These are phyloP conservation scores for Closterium sp. DNA, from an alignment of 139 green algal species.

Conservation along the genomic window DNA sequence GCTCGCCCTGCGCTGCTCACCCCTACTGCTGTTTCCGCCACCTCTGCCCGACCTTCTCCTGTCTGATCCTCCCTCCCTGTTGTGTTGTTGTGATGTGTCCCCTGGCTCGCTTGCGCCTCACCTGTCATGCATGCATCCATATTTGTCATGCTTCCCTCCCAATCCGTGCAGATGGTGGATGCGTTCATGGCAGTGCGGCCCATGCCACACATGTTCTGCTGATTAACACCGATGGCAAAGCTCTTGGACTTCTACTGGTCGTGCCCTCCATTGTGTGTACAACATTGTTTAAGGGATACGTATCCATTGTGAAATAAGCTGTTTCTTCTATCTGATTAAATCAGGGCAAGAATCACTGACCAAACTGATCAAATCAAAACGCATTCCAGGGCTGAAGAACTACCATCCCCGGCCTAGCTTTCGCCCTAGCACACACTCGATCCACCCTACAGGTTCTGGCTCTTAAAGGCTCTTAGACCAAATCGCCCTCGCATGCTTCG, in stretches of 20 bases:
- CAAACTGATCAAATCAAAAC: background rate
- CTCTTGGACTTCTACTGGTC: too few relatives aligned
- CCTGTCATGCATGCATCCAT: background rate
- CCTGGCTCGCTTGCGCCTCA: too few relatives aligned
- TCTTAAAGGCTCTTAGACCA: slow-evolving; percentile 38
- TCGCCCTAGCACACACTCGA: background rate
- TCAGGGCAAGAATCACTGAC: too few relatives aligned
- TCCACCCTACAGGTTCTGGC: slow-evolving; percentile 8
- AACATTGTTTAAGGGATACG: slow-evolving; percentile 21
- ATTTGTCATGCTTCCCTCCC: background rate
- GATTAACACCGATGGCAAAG: background rate
- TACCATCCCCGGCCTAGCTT: too few relatives aligned
- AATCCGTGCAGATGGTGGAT: slow-evolving; percentile 66
- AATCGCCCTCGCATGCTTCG: slow-evolving; percentile 26
- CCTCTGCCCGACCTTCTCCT: too few relatives aligned
- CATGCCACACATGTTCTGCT: slow-evolving; percentile 61
- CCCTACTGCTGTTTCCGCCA: too few relatives aligned
- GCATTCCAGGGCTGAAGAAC: background rate
- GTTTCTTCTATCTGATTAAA: too few relatives aligned
- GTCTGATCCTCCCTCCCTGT: background rate
- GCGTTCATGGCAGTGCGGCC: slow-evolving; percentile 83
- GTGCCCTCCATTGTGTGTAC: too few relatives aligned
- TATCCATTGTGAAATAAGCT: too few relatives aligned
- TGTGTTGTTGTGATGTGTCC: too few relatives aligned
- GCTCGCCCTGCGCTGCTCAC: too few relatives aligned